Percentiles rank a stretch among this genome's conserved stretches.
These are phyloP conservation scores for Austroboletus niveus DNA, from an alignment of 1,284 basidiomycete genomes.

Conservation along the genomic window DNA sequence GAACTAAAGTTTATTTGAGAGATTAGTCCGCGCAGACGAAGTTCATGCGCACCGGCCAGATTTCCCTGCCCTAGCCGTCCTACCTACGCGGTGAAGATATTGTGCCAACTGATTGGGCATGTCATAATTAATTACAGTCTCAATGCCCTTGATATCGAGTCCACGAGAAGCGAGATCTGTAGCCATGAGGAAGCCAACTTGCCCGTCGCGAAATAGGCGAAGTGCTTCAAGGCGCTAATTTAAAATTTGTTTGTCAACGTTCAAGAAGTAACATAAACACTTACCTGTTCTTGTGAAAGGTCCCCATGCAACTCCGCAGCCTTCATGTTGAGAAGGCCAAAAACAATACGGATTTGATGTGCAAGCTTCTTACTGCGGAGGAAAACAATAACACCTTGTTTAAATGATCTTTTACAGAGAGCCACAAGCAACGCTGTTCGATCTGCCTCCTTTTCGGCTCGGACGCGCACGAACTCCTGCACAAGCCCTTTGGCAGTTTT, in stretches of 20 bases:
- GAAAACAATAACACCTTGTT: slow-evolving; percentile 86
- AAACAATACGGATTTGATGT: slow-evolving; percentile 94
- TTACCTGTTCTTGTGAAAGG: slow-evolving; percentile 89
- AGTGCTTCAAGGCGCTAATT: slow-evolving; percentile 80
- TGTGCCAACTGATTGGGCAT: slow-evolving; percentile 94
- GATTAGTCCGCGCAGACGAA: slow-evolving; percentile 1
- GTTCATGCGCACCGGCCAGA: slow-evolving; percentile 72
- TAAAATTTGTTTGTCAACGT: slow-evolving; percentile 5
- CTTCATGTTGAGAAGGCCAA: slow-evolving; percentile 84
- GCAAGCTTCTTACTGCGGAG: slow-evolving; percentile 95
- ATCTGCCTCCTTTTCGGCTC: slow-evolving; percentile 75
- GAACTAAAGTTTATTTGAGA: slow-evolving; percentile 62
- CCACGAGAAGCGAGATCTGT: slow-evolving; percentile 96
- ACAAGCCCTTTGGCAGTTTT: slow-evolving; percentile 86
- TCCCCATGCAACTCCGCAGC: slow-evolving; percentile 94
- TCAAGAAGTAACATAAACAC: slow-evolving; percentile 17
- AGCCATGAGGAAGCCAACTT: slow-evolving; percentile 88
- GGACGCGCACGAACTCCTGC: slow-evolving; percentile 94
- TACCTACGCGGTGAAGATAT: slow-evolving; percentile 95
- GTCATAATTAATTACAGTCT: slow-evolving; percentile 97
- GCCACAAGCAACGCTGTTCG: slow-evolving; percentile 82
- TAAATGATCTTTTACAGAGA: slow-evolving; percentile 87
- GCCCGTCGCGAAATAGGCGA: slow-evolving; percentile 82
- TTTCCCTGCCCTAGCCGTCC: slow-evolving; percentile 93
- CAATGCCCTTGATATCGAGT: slow-evolving; percentile 96